Evolutionary conservation across 768 basidiomycete species (phyloP).

Genomic region (Galerina marginata): DNA sequence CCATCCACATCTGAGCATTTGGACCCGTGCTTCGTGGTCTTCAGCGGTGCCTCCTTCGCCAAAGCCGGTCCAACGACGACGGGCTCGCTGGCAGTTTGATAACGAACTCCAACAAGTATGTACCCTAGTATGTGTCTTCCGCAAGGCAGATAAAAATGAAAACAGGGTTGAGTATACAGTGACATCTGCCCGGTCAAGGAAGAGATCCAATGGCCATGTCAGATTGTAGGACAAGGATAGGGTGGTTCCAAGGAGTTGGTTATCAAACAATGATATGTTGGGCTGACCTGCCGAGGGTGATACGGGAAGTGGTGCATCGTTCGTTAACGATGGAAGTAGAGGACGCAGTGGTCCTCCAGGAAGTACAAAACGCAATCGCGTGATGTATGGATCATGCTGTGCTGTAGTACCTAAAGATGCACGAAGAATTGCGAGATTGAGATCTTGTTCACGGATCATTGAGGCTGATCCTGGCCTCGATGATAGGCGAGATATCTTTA

Average conservation of each 20-base stretch:
- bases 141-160: slow-evolving; percentile 81
- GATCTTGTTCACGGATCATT: slow-evolving; percentile 90
- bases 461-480: slow-evolving; percentile 65
- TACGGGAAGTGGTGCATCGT: slow-evolving; percentile 42
- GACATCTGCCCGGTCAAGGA: slow-evolving; percentile 79
- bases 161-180: slow-evolving; percentile 78
- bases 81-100: slow-evolving; percentile 83
- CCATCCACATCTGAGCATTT: slow-evolving; percentile 82
- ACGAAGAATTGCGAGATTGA: slow-evolving; percentile 85
- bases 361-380: slow-evolving; percentile 75
- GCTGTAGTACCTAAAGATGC: slow-evolving; percentile 89
- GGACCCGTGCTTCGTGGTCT: slow-evolving; percentile 67
- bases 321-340: slow-evolving; percentile 73
- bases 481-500: slow-evolving; percentile 80
- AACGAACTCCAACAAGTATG: slow-evolving; percentile 85
- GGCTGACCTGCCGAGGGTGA: slow-evolving; percentile 24
- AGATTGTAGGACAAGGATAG: slow-evolving; percentile 73
- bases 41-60: slow-evolving; percentile 84
- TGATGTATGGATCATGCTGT: slow-evolving; percentile 81
- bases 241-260: slow-evolving; percentile 81
- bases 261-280: slow-evolving; percentile 64
- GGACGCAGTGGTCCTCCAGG: slow-evolving; percentile 85
- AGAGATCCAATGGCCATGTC: slow-evolving; percentile 89
- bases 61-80: slow-evolving; percentile 85
- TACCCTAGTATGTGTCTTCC: slow-evolving; percentile 82